Conservation (phyloP, 2,329 filamentous ascomycete species). For the Daldinia eschscholtzii region DNA sequence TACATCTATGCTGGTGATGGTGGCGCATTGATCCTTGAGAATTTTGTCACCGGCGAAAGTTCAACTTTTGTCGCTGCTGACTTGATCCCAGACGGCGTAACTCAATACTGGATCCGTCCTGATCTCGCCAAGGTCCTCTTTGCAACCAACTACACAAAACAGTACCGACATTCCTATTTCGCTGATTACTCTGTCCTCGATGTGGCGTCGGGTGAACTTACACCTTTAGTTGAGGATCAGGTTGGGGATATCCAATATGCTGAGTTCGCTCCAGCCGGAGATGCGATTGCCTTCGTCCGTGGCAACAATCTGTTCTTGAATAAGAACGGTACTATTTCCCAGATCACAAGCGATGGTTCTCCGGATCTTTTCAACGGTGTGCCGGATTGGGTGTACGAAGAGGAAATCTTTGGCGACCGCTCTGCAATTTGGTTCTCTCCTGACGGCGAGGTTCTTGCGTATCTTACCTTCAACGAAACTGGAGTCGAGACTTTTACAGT, state of each 20-base stretch:
- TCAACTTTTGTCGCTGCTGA: constrained; percentile 70
- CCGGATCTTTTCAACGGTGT: constrained; percentile 73
- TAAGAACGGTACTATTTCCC: constrained; percentile 65
- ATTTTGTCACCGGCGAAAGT: constrained; percentile 69
- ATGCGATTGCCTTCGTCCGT: constrained; percentile 75
- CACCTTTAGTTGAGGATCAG: constrained; percentile 70
- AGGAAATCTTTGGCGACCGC: constrained; percentile 66
- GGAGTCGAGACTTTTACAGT: constrained; percentile 75
- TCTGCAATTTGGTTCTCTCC: constrained; percentile 69
- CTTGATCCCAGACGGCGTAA: constrained; percentile 66
- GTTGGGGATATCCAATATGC: constrained; percentile 76
- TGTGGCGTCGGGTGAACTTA: constrained; percentile 66
- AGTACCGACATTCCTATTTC: constrained; percentile 77
- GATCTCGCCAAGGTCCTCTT: constrained; percentile 71
- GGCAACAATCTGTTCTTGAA: constrained; percentile 74
- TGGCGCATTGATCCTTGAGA: constrained; percentile 70
- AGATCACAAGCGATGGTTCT: constrained; percentile 70
- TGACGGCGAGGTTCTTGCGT: constrained; percentile 67
- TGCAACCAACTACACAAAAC: constrained; percentile 74
- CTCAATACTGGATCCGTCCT: constrained; percentile 72
- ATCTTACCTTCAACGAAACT: constrained; percentile 72
- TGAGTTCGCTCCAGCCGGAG: constrained; percentile 68
- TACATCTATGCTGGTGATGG: constrained; percentile 66
- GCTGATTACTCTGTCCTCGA: constrained; percentile 75
- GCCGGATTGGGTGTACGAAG: constrained; percentile 74